Evolutionary conservation across 305 asterid genomes (phyloP).

Genomic region (Fraxinus paxiana): DNA sequence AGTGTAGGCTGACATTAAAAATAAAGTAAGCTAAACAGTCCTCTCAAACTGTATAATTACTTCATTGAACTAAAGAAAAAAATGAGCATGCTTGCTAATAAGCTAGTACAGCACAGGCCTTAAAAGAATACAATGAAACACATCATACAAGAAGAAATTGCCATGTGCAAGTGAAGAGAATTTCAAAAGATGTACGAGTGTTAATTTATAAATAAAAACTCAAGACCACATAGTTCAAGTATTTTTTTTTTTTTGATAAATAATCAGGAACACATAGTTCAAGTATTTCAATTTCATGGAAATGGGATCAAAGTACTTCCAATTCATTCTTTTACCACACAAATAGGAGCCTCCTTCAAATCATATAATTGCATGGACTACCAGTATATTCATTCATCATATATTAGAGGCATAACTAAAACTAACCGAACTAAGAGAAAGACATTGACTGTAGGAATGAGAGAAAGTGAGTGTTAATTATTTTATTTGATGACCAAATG

Average conservation of each 20-base stretch:
- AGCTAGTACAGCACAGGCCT: constrained; percentile 3
- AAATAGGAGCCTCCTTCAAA: constrained; percentile 5
- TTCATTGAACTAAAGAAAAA: neutral
- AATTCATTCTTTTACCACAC: neutral
- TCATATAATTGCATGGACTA: neutral
- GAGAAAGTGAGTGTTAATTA: neutral
- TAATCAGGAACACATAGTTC: constrained; percentile 1
- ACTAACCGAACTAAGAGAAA: neutral
- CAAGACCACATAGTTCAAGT: constrained; percentile 1
- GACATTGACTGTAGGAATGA: neutral
- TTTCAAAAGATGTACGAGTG: neutral
- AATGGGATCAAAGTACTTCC: neutral
- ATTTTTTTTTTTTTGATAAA: no score
- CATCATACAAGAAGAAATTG: neutral
- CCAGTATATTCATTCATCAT: neutral
- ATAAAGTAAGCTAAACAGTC: constrained; percentile 18
- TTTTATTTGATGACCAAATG: neutral
- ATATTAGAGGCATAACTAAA: neutral
- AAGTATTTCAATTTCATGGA: neutral
- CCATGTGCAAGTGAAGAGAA: neutral
- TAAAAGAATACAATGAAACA: neutral
- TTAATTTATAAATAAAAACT: neutral
- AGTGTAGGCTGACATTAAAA: constrained; percentile 80
- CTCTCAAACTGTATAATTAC: neutral
- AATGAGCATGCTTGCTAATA: constrained; percentile 7